Percentiles rank a stretch among this genome's conserved stretches.
These are phyloP conservation scores for Cladosporium sphaerospermum DNA, from an alignment of 2,329 filamentous ascomycete species.

Conservation along the genomic window DNA sequence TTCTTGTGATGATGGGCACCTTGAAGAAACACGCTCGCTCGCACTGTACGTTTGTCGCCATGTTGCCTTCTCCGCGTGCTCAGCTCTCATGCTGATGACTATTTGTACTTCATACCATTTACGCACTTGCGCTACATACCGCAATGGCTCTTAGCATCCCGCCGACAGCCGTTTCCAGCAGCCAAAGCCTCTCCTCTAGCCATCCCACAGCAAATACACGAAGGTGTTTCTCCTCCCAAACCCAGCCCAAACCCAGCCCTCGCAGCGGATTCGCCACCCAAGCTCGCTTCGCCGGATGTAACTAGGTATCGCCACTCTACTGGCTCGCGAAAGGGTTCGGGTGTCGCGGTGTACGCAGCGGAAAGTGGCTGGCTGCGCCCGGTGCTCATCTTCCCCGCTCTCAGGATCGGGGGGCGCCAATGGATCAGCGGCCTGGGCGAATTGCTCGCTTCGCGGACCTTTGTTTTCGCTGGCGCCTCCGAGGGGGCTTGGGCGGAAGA, in stretches of 20 bases:
- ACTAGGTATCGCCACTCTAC: conserved; percentile 1
- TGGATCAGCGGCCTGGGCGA: no score
- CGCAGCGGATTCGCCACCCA: background rate
- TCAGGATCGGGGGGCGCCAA: background rate
- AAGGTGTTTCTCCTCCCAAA: background rate
- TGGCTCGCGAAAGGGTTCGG: background rate
- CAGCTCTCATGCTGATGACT: background rate
- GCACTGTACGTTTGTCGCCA: background rate
- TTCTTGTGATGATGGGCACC: background rate
- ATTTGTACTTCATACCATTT: background rate
- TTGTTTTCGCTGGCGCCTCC: no score
- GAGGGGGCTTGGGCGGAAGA: no score
- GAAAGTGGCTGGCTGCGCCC: background rate
- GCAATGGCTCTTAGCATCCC: background rate
- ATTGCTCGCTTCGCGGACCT: no score
- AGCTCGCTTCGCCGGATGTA: conserved; percentile 3
- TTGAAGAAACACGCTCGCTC: background rate
- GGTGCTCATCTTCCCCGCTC: background rate
- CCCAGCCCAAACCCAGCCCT: no score
- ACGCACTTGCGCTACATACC: background rate
- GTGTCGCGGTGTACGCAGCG: background rate
- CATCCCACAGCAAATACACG: background rate
- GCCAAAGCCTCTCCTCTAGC: background rate
- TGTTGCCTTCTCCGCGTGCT: background rate
- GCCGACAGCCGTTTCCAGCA: background rate